Base-by-base conservation (phyloP, 306 rosid genomes). In the Glycyrrhiza uralensis region DNA sequence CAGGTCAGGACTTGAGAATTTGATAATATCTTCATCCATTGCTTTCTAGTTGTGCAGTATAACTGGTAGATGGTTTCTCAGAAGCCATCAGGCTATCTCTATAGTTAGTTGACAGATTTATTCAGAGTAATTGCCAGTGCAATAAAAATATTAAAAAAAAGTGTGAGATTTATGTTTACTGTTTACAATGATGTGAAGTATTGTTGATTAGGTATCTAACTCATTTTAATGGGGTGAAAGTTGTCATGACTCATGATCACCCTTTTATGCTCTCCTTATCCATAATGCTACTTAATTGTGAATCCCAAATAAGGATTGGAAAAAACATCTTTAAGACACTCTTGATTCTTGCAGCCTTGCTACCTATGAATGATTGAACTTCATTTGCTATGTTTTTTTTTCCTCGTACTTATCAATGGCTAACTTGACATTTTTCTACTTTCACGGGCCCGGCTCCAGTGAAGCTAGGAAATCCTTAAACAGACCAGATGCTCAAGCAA, bases 381-480 rank as follows among this genome's bases (percentile, higher is more conserved):
- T 4, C 46, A 30, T 57, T 75, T 70, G 26, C 36, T 61, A 9
- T 10, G 1, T 24, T 23, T 13, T 18, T 23, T 11, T 28, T 33
- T 6, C 13, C n/a, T 1, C 2, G 3, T 23, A 42, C 14, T 20
- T 8, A 24, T 18, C 35, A 62, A 28, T n/a, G 50, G 20, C 20
- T 54, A 62, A 63, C 13, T 68, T 6, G 38, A 29, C 77, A 39
- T 14, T 82, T 75, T 50, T 56, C 28, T 2, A n/a, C 46, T 32
- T 69, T 69, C 41, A 6, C 11, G 26, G 18, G 22, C 71, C 45
- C 28, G 50, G 68, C 17, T 49, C 60, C 87, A 93, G 98, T 57
- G 98, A 91, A 81, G 96, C 97, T n/a, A 91, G 98, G 81, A 93
- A 91, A 83, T 91, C 97, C 45, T 44, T 50, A 12, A 91, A 80